These are phyloP conservation scores for Monsonia emarginata DNA, from an alignment of 441 rosid species.

Conservation along the genomic window DNA sequence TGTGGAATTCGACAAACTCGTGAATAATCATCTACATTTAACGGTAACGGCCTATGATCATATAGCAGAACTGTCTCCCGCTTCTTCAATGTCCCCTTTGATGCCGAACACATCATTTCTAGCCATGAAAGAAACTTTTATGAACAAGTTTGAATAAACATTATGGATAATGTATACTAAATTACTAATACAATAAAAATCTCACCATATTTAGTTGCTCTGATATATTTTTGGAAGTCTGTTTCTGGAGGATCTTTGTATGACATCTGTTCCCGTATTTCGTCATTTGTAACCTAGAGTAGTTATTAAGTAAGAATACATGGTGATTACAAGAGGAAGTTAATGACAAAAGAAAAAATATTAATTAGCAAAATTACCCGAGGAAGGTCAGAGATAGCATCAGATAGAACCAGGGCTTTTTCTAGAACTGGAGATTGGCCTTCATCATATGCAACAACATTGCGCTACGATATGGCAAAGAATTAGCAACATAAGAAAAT, in stretches of 20 bases:
- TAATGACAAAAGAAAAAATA: not conserved
- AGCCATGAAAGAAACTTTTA: not conserved
- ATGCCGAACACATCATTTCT: not conserved
- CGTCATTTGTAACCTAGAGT: conserved; percentile 44
- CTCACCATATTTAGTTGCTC: conserved; percentile 45
- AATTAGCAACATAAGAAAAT: conserved; percentile 14
- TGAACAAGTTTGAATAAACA: conserved; percentile 1
- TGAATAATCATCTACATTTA: conserved; percentile 41
- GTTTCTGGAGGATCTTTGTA: conserved; percentile 40
- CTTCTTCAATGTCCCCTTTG: conserved; percentile 15
- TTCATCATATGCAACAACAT: conserved; percentile 39
- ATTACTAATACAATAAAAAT: conserved; percentile 18
- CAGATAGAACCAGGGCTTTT: conserved; percentile 38
- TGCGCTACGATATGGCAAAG: conserved; percentile 22
- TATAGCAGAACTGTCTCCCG: conserved; percentile 30
- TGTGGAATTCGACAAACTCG: conserved; percentile 63
- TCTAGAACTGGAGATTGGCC: conserved; percentile 39
- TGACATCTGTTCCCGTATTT: conserved; percentile 39
- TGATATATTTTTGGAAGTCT: conserved; percentile 47
- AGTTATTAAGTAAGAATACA: not conserved
- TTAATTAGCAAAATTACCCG: conserved; percentile 25
- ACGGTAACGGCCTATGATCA: conserved; percentile 47
- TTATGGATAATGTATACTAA: conserved; percentile 34
- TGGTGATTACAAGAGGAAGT: not conserved
- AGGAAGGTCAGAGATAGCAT: conserved; percentile 56